Base-by-base conservation (phyloP, 1,284 basidiomycete genomes). In the Ceratobasidium sp. region DNA sequence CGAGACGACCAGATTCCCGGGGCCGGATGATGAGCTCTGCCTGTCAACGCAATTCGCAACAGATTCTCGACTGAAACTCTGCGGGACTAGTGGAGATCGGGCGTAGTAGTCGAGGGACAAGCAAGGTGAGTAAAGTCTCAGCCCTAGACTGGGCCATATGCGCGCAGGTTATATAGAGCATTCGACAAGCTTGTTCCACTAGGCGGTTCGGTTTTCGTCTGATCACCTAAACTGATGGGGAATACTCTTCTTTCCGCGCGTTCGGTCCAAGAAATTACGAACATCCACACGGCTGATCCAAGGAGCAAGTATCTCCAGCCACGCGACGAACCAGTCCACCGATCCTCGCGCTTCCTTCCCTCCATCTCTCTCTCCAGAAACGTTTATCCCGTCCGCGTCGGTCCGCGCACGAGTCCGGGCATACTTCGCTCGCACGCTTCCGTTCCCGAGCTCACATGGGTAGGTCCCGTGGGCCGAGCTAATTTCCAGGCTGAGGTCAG, bases 341-440 rank as follows among this genome's bases (percentile, higher is more conserved):
- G 58, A 8, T 61, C 61, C 31, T 13, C 51, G 23, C 51, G 17
- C 51, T 53, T 53, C 51, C 51, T 8, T 7, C 17, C n/a, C 51
- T 20, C 51, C 51, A 53, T n/a, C n/a, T n/a, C n/a, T n/a, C n/a
- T n/a, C n/a, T n/a, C n/a, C n/a, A n/a, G n/a, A n/a, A 53, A 53
- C 33, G 61, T 37, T 42, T 63, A 63, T 63, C 61, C 33, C 51
- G 51, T 53, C 51, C 39, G 42, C 23, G n/a, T 47, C 65, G 26
- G 58, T 61, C 51, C 51, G 33, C 58, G 17, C 33, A 23, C 31
- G 11, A 49, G 26, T 47, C 65, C 65, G 65, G 65, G 65, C 65
- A 53, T 53, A 67, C 65, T 67, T 53, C 65, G 65, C 65, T 67
- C 65, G 65, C 65, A 67, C 65, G 65, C 35, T 53, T 45, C 47